Conservation (phyloP, 345 rosid species). For the Populus alba region DNA sequence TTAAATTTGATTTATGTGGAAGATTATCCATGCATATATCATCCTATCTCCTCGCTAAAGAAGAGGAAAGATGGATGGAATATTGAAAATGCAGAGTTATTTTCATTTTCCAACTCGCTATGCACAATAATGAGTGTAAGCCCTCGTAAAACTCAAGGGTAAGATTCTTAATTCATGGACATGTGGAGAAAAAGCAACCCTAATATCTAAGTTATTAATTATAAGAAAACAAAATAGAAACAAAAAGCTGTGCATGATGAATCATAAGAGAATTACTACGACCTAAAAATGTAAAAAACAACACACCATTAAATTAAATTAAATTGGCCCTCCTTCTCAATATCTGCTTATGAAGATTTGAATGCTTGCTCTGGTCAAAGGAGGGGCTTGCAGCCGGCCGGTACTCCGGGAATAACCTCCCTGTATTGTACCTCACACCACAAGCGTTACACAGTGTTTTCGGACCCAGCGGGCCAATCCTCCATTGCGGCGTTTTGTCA, state of each 20-base stretch:
- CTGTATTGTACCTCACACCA: not conserved
- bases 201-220: no score
- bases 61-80: no score
- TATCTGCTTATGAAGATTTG: conserved; percentile 8
- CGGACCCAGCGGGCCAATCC: conserved; percentile 1
- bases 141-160: no score
- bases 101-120: no score
- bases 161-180: no score
- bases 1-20: no score
- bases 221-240: no score
- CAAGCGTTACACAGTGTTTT: conserved; percentile 9
- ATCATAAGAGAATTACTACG: not conserved
- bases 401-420: conserved; percentile 7
- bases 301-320: not conserved
- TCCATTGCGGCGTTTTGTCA: conserved; percentile 6
- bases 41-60: no score
- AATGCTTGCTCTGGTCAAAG: not conserved
- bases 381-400: conserved; percentile 8
- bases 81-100: no score
- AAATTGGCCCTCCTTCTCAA: not conserved
- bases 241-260: not conserved
- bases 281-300: not conserved
- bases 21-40: no score
- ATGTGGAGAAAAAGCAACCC: no score
- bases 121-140: no score